Percentiles rank a stretch among this genome's conserved stretches.
phyloP scores from a whole-genome alignment of 2,329 filamentous ascomycete genomes.

The Arthroderma uncinatum region DNA sequence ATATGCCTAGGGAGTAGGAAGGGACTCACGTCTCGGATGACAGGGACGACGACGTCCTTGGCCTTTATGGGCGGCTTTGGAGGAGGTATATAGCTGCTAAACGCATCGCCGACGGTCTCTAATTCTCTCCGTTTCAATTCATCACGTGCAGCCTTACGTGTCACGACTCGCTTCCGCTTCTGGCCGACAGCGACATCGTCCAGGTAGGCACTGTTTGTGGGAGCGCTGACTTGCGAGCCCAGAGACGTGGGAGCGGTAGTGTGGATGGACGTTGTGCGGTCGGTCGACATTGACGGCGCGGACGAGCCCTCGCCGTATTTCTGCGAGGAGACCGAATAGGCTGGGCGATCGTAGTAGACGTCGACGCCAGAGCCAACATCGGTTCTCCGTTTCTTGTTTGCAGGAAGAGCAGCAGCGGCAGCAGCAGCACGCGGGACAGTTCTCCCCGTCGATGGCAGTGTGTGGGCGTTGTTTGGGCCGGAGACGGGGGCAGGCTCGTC shows the following conservation, averaged over 20 bases:
- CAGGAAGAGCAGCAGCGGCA: constrained; percentile 27
- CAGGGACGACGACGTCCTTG: constrained; percentile 57
- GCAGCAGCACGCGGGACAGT: not conserved
- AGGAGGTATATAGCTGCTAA: constrained; percentile 72
- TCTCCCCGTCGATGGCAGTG: constrained; percentile 15
- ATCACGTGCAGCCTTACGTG: constrained; percentile 67
- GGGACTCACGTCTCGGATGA: constrained; percentile 47
- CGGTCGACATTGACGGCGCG: constrained; percentile 65
- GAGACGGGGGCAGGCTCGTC: constrained; percentile 17
- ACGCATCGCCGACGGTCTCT: constrained; percentile 58
- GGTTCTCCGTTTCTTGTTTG: constrained; percentile 63
- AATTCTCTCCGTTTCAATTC: constrained; percentile 69
- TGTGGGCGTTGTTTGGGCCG: constrained; percentile 24
- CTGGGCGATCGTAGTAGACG: constrained; percentile 56
- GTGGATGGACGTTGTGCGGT: constrained; percentile 70
- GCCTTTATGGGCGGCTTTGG: constrained; percentile 84
- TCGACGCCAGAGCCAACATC: constrained; percentile 33
- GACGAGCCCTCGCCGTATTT: constrained; percentile 55
- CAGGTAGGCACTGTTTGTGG: constrained; percentile 50
- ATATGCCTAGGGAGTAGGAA: not conserved
- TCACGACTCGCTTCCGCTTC: constrained; percentile 72
- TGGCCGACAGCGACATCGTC: constrained; percentile 62
- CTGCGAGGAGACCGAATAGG: constrained; percentile 63
- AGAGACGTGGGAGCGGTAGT: constrained; percentile 85
- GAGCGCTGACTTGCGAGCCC: constrained; percentile 49